These are phyloP conservation scores for Fusarium chlamydosporum DNA, from an alignment of 2,329 filamentous ascomycete species.

Conservation along the genomic window DNA sequence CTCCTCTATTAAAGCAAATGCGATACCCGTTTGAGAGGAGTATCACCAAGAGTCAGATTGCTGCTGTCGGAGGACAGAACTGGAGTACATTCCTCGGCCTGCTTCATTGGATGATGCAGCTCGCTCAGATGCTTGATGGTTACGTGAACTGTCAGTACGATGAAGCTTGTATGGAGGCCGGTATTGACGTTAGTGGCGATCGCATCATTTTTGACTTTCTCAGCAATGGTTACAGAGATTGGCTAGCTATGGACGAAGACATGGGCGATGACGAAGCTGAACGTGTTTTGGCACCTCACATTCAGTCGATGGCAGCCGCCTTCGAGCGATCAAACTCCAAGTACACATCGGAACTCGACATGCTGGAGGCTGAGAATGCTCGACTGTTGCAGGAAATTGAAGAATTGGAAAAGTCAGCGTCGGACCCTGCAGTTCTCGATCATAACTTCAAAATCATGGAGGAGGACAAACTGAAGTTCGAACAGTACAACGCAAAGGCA, in stretches of 20 bases:
- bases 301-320: conserved; percentile 87
- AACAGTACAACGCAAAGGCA: conserved; percentile 90
- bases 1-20: conserved; percentile 90
- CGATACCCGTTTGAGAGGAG: conserved; percentile 95
- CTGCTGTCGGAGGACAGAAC: conserved; percentile 95
- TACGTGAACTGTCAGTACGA: conserved; percentile 86
- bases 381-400: conserved; percentile 87
- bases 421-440: conserved; percentile 86
- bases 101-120: conserved; percentile 99
- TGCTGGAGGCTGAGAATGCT: conserved; percentile 88
- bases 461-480: conserved; percentile 94
- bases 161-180: conserved; percentile 88
- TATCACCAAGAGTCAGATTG: conserved; percentile 96
- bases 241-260: conserved; percentile 93
- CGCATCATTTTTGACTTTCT: conserved; percentile 96
- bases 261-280: conserved; percentile 88
- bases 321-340: conserved; percentile 89
- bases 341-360: conserved; percentile 85
- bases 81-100: conserved; percentile 96
- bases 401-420: conserved; percentile 87
- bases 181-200: conserved; percentile 88
- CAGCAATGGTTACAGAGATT: conserved; percentile 90
- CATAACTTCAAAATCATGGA: conserved; percentile 94
- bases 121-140: conserved; percentile 92
- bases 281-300: conserved; percentile 82